Conservation (phyloP, 805 yeast genomes). For the Ogataea polymorpha region DNA sequence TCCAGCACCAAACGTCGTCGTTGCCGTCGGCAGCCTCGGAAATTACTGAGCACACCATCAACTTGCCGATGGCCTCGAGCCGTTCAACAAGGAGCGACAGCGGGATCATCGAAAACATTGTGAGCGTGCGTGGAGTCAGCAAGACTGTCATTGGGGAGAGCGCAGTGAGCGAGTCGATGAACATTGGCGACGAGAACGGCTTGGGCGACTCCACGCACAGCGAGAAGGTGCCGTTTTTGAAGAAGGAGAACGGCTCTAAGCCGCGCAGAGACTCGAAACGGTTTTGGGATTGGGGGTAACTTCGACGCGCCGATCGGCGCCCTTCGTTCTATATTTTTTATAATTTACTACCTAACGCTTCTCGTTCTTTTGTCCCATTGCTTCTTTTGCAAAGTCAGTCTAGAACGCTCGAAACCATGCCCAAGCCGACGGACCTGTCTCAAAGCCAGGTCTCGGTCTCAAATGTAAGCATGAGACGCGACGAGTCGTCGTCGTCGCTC, state of each 20-base stretch:
- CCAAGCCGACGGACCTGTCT: constrained; percentile 2
- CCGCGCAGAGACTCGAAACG: constrained; percentile 23
- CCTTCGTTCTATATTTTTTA: neutral
- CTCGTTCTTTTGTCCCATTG: neutral
- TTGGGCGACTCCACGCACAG: constrained; percentile 5
- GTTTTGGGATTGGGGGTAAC: constrained; percentile 25
- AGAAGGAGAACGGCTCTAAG: constrained; percentile 3
- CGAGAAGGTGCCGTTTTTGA: constrained; percentile 9
- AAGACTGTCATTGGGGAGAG: constrained; percentile 77
- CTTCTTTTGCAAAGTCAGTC: neutral
- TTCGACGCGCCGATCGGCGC: constrained; percentile 9
- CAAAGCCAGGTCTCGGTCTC: neutral
- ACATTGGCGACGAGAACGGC: constrained; percentile 13
- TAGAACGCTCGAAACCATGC: neutral
- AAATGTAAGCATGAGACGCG: constrained; percentile 6
- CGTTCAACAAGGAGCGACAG: constrained; percentile 37
- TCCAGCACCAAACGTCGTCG: constrained; percentile 2
- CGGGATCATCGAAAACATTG: constrained; percentile 75
- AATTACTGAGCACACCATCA: constrained; percentile 5
- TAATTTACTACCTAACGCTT: neutral
- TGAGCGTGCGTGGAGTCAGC: constrained; percentile 79
- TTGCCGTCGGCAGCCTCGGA: neutral
- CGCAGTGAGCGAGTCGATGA: constrained; percentile 37
- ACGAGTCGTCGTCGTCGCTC: constrained; percentile 16
- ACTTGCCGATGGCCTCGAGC: constrained; percentile 10